Base-by-base conservation (phyloP, 495 filamentous ascomycete species). In the Friedmanniomyces simplex region DNA sequence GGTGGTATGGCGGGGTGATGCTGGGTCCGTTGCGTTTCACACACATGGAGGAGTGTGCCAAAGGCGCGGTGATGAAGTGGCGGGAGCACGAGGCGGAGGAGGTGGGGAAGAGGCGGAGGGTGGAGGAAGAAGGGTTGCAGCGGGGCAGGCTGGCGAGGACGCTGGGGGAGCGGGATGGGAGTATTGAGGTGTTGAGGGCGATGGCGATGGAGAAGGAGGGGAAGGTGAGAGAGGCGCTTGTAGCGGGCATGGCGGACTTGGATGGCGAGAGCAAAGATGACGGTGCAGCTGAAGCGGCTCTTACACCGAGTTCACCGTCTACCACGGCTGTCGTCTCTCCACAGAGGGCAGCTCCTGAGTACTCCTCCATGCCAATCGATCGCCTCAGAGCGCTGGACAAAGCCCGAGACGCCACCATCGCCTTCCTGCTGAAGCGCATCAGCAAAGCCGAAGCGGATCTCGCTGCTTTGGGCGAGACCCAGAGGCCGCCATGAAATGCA, bases 1-100 rank as follows among this genome's bases (percentile, higher is more conserved):
- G 75, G 43, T 76, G 74, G 75, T 76, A 71, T 59, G 73, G 74
- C 3, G 75, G 75, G 1, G 55, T 69, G 0, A 67, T 74, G 61
- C 61, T 77, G 24, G 75, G 75, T 8, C 73, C 73, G 13, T 63
- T 73, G 14, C 52, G 75, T 22, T 77, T 76, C 51, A 68, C 64
- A 24, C 73, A 76, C 55, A 73, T 77, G 22, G 69, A 73, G 51
- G 64, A 59, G 25, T 60, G 43, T 26, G 74, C 72, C 13, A 64
- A 64, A 36, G 68, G 66, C 36, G 73, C 71, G 0, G 63, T 77
- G 25, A 32, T 46, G 48, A 66, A 61, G 21, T 71, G 65, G 59
- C 54, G 58, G 49, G 57, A 59, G 43, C 50, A 34, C 11, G 62
- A 63, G 10, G 58, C 46, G n/a, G 56, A 65, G 54, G 58, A 50